Percentiles rank a stretch among this genome's conserved stretches.
phyloP scores from a whole-genome alignment of 2,329 filamentous ascomycete genomes.

The Apiospora koreana region DNA sequence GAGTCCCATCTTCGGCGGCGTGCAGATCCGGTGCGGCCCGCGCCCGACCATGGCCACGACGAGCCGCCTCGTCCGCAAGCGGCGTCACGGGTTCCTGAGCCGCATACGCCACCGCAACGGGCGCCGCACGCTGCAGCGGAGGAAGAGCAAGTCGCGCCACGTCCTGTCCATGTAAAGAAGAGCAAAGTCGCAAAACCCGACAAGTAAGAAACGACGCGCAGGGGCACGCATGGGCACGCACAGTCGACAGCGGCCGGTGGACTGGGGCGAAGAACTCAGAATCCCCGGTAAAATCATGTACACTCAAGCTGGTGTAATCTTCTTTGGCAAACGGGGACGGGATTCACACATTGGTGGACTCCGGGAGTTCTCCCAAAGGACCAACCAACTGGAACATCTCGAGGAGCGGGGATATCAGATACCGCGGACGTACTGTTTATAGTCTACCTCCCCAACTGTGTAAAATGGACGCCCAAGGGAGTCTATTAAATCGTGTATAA shows the following conservation, averaged over 20 bases:
- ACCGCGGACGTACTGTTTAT: neutral
- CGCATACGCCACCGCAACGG: constrained; percentile 52
- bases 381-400: neutral
- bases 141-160: constrained; percentile 54
- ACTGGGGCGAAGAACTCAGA: neutral
- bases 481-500: neutral
- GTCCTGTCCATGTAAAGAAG: constrained; percentile 36
- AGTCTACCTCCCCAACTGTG: neutral
- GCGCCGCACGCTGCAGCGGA: constrained; percentile 51
- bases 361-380: neutral
- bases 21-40: constrained; percentile 59
- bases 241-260: neutral
- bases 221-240: too few relatives aligned
- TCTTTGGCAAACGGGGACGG: neutral
- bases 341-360: neutral
- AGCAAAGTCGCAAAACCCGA: neutral
- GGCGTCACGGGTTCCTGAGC: constrained; percentile 58
- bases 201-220: neutral
- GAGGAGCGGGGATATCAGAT: neutral
- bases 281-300: neutral
- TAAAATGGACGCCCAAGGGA: neutral
- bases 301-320: neutral
- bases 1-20: constrained; percentile 50
- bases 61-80: constrained; percentile 59
- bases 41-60: constrained; percentile 58